Evolutionary conservation across 1,284 basidiomycete species (phyloP).

Genomic region (Paramarasmius palmivorus): DNA sequence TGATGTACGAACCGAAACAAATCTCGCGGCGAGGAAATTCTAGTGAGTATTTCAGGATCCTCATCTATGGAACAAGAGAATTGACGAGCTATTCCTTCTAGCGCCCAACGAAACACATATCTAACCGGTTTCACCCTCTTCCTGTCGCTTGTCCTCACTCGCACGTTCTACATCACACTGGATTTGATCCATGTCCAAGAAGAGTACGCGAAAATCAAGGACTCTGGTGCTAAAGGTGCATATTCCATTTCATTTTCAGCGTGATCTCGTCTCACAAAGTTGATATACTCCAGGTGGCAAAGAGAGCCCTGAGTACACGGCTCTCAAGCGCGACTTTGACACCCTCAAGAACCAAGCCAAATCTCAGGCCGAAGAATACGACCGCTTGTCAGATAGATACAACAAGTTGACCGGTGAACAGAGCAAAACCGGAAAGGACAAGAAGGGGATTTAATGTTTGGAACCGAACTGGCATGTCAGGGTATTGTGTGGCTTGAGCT

Average conservation of each 20-base stretch:
- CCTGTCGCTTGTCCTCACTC: slow-evolving; percentile 90
- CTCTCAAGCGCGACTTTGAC: slow-evolving; percentile 74
- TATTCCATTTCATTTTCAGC: neutral
- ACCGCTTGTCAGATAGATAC: slow-evolving; percentile 77
- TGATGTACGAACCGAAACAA: slow-evolving; percentile 81
- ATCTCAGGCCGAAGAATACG: slow-evolving; percentile 79
- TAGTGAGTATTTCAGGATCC: slow-evolving; percentile 64
- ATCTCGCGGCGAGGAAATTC: slow-evolving; percentile 88
- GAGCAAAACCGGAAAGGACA: slow-evolving; percentile 48
- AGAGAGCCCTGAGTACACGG: slow-evolving; percentile 55
- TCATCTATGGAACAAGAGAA: neutral
- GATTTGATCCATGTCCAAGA: slow-evolving; percentile 92
- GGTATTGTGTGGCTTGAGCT: no score
- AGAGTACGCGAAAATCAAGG: slow-evolving; percentile 82
- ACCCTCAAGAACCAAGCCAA: slow-evolving; percentile 83
- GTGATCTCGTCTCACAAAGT: neutral
- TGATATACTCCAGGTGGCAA: slow-evolving; percentile 39
- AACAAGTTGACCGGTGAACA: slow-evolving; percentile 66
- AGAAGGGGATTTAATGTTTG: no score
- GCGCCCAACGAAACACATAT: slow-evolving; percentile 85
- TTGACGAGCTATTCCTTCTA: slow-evolving; percentile 24
- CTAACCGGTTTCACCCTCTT: slow-evolving; percentile 92
- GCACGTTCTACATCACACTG: slow-evolving; percentile 89
- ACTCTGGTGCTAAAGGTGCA: slow-evolving; percentile 22
- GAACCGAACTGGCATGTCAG: no score